phyloP scores from a whole-genome alignment of 768 basidiomycete genomes.

The Stropharia rugosoannulata region DNA sequence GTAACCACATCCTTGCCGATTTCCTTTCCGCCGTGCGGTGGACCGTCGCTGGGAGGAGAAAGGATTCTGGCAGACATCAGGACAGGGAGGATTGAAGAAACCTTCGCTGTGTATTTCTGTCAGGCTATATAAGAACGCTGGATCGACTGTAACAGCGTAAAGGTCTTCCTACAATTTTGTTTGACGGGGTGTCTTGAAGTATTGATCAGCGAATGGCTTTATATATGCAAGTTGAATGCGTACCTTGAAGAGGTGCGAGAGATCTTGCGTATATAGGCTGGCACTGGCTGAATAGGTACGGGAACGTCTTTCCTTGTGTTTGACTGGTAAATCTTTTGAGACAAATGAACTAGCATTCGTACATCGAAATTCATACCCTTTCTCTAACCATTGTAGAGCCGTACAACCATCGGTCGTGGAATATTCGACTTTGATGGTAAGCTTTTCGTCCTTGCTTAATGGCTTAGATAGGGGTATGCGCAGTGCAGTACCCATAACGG shows the following conservation, averaged over 20 bases:
- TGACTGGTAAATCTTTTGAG: constrained; percentile 43
- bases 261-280: constrained; percentile 89
- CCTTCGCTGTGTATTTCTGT: constrained; percentile 82
- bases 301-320: constrained; percentile 82
- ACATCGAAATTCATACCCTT: constrained; percentile 50
- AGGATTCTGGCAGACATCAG: constrained; percentile 82
- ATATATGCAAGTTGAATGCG: background rate
- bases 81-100: constrained; percentile 78
- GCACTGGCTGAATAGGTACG: constrained; percentile 90
- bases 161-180: constrained; percentile 63
- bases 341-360: background rate
- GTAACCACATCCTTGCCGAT: constrained; percentile 73
- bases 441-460: constrained; percentile 39
- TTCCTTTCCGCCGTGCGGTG: constrained; percentile 68
- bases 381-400: constrained; percentile 86
- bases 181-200: constrained; percentile 73
- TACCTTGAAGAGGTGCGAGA: constrained; percentile 78
- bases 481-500: constrained; percentile 78
- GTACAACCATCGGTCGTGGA: constrained; percentile 71
- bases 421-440: constrained; percentile 64
- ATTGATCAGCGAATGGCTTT: background rate
- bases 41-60: constrained; percentile 72
- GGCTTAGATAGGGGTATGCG: constrained; percentile 51
- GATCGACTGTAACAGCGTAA: background rate
- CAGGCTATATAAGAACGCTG: background rate